Conservation (phyloP, 352 stramenopile genomes). For the Phytophthora cactorum region DNA sequence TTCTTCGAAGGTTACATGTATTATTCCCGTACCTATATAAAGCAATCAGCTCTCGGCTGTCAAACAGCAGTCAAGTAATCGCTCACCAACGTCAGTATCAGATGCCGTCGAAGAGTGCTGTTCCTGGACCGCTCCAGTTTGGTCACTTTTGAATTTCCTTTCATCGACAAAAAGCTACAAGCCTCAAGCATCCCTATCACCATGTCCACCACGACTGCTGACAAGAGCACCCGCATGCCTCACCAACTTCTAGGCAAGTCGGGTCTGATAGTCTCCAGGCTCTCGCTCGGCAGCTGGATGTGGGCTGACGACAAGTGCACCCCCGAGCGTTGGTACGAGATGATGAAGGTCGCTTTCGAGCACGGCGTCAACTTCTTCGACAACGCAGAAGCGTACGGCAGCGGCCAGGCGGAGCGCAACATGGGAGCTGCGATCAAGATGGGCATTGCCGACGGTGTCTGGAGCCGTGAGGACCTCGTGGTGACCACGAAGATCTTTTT, state of each 20-base stretch:
- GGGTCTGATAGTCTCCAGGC: constrained; percentile 5
- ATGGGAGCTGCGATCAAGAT: constrained; percentile 45
- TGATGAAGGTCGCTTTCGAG: constrained; percentile 40
- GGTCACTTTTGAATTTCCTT: neutral
- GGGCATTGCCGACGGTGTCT: constrained; percentile 27
- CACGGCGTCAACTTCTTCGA: constrained; percentile 72
- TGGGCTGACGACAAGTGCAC: constrained; percentile 20
- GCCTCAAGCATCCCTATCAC: neutral
- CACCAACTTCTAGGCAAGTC: constrained; percentile 5
- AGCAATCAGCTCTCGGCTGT: neutral
- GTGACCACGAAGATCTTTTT: constrained; percentile 71
- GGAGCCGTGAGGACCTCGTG: constrained; percentile 53
- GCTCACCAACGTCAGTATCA: neutral
- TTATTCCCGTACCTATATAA: no score
- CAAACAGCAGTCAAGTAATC: neutral
- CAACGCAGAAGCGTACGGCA: constrained; percentile 37
- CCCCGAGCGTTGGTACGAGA: constrained; percentile 32
- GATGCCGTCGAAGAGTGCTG: neutral
- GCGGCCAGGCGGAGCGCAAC: constrained; percentile 39
- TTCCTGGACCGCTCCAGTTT: neutral
- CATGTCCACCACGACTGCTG: neutral
- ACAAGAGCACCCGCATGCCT: constrained; percentile 1
- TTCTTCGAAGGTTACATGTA: no score
- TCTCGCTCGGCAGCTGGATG: constrained; percentile 42
- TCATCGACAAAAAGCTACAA: neutral